A percentile compares a stretch with the other conserved stretches of the same genome.
These are phyloP conservation scores for Loxodes magnus DNA, from an alignment of 73 alveolate genomes.

Conservation along the genomic window DNA sequence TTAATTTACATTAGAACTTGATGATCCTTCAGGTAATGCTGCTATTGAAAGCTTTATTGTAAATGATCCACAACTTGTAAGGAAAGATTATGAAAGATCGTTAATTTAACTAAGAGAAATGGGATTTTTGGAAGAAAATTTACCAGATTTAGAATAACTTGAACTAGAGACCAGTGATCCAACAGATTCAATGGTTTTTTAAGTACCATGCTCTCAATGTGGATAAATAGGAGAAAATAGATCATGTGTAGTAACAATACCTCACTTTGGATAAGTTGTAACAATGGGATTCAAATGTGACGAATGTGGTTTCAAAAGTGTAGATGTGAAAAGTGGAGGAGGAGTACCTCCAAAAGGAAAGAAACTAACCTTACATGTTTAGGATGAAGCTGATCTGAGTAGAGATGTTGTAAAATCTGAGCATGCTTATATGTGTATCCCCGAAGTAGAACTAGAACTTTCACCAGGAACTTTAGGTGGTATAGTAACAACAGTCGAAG, in stretches of 20 bases:
- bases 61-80: too few species aligned
- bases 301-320: slow-evolving; percentile 79
- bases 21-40: slow-evolving; percentile 94
- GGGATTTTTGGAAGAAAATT: too few species aligned
- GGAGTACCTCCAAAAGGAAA: slow-evolving; percentile 24
- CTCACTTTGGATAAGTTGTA: slow-evolving; percentile 90
- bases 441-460: slow-evolving; percentile 84
- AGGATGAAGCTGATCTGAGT: slow-evolving; percentile 64
- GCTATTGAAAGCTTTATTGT: too few species aligned
- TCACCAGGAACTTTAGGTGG: slow-evolving; percentile 80
- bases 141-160: too few species aligned
- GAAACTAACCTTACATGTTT: slow-evolving; percentile 26
- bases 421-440: slow-evolving; percentile 58
- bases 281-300: slow-evolving; percentile 91
- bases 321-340: slow-evolving; percentile 93
- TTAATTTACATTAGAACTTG: slow-evolving; percentile 69
- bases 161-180: too few species aligned
- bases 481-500: slow-evolving; percentile 86
- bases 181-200: too few species aligned
- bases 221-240: too few species aligned
- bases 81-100: too few species aligned
- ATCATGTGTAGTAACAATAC: slow-evolving; percentile 90
- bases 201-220: too few species aligned
- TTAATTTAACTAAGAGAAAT: too few species aligned
- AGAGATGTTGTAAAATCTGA: slow-evolving; percentile 90